These are phyloP conservation scores for Curvularia eragrostidis DNA, from an alignment of 2,329 filamentous ascomycete genomes.

Conservation along the genomic window DNA sequence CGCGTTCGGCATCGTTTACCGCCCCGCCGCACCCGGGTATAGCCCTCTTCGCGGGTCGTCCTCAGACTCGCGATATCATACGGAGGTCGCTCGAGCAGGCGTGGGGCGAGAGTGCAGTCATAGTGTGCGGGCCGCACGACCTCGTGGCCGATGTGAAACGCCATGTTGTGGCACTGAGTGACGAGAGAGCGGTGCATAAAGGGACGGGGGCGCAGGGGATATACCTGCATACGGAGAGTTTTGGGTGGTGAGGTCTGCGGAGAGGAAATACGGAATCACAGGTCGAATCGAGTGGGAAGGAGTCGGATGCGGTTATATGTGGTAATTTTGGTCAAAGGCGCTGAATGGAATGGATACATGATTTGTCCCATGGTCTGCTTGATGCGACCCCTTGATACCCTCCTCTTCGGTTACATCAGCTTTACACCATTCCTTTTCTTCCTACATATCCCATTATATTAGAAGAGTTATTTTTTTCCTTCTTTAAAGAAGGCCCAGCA, in stretches of 20 bases:
- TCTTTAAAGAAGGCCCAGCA: neutral
- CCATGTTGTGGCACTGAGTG: conserved; percentile 63
- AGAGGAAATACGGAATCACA: neutral
- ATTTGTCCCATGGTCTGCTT: neutral
- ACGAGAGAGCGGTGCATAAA: conserved; percentile 71
- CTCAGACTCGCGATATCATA: conserved; percentile 60
- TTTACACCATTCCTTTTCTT: neutral
- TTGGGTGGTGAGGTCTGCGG: conserved; percentile 42
- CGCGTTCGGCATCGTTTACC: conserved; percentile 17
- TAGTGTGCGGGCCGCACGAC: conserved; percentile 66
- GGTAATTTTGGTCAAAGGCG: neutral
- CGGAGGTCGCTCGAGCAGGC: conserved; percentile 64
- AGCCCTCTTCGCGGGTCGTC: conserved; percentile 59
- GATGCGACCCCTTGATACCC: neutral
- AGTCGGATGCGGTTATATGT: neutral
- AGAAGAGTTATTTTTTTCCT: neutral
- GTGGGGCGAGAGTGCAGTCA: conserved; percentile 66
- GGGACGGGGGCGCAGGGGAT: conserved; percentile 71
- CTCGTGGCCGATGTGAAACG: conserved; percentile 63
- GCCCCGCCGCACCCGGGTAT: conserved; percentile 43
- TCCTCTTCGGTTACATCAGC: neutral
- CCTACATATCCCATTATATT: neutral
- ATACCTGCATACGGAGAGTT: conserved; percentile 65
- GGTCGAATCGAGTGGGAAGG: neutral
- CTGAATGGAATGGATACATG: neutral